Evolutionary conservation across 495 filamentous ascomycete species (phyloP), one percentile per base, ranked within the genome.

Genomic region (Geoglossum glabrum): DNA sequence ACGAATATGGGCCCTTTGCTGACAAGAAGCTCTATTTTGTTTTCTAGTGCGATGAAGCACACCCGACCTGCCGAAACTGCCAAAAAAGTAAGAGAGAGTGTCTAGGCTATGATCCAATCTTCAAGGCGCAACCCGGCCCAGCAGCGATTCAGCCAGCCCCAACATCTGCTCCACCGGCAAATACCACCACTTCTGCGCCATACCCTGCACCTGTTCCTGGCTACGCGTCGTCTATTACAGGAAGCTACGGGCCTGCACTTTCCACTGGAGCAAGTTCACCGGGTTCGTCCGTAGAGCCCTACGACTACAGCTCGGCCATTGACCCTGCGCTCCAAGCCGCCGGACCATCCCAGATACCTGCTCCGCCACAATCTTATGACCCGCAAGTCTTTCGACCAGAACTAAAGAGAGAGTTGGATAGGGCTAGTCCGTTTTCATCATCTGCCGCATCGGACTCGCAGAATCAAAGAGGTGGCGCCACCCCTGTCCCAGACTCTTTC

Each of bases 81-180:
- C 84, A 90, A 66, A 98, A 96, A 71, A 95, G 88, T 65, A 97
- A 96, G 70, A 86, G 92, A 64, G 92, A 97, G 66, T 98, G 92
- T 67, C 69, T 95, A 54, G 92, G 92, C 49, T 98, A 98, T 80
- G 92, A 98, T 68, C 92, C 92, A 38, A 93, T 97, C 60, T 98
- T 98, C 74, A 93, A 94, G 70, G 79, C 83, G 64, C 85, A 89
- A 64, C 82, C 85, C 52, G 80, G 81, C 21, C 85, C 86, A 17
- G 75, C 85, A 45, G 77, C 81, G 55, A 87, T 93, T 61, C 87
- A 90, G 67, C 85, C 86, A 60, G 84, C 82, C 61, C 79, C 76
- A 56, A 79, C 76, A 40, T 67, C 68, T 21, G 61, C 67, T 43
- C 63, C 68, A 28, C 58, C 65, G 49, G 62, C 60, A 47, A 58